Base-by-base conservation (phyloP, 257 asterid species). In the Nicotiana attenuata region DNA sequence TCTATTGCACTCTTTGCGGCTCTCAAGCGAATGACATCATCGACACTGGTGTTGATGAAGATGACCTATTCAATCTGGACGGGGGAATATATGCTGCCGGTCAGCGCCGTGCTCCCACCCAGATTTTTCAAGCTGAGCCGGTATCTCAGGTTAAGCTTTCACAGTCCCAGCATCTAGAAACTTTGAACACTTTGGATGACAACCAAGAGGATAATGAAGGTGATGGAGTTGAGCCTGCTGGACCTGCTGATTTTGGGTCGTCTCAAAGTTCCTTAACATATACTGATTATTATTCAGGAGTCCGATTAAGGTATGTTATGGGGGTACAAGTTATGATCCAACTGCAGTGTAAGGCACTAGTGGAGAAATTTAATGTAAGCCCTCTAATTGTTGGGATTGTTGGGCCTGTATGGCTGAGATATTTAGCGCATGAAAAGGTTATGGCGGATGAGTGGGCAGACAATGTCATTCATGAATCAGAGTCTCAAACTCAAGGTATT, bases 261-360 rank as follows among this genome's bases (percentile, higher is more conserved):
- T 41, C 80, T 50, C 83, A 57, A 7, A 82, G 33, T 55, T 47
- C 63, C 7, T 65, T 88, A 80, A 86, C 82, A 71, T 89, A 86
- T 41, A 92, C 87, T 8, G 95, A 89, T 20, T 89, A 85, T 86
- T 85, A 89, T 81, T 83, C 89, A 8, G 90, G 80, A 80, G 87
- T 92, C 64, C 91, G 94, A 84, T 76, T 82, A 53, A 91, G 96
- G 85, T 95, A 93, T 68, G 80, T 90, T 85, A 73, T 31, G 31
- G 99, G 98, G 22, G 61, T 93, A 69, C 98, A 92, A 85, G 68
- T 88, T 85, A 85, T 95, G 94, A 87, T 95, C 79, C 97, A 95
- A 85, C 69, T 90, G 88, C 99, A 95, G 80, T 86, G 95, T 69
- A 87, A 87, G 89, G 90, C 92, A 73, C 87, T 95, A 89, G 94